phyloP scores from a whole-genome alignment of 805 yeast genomes.

The Starmerella vaccinii region DNA sequence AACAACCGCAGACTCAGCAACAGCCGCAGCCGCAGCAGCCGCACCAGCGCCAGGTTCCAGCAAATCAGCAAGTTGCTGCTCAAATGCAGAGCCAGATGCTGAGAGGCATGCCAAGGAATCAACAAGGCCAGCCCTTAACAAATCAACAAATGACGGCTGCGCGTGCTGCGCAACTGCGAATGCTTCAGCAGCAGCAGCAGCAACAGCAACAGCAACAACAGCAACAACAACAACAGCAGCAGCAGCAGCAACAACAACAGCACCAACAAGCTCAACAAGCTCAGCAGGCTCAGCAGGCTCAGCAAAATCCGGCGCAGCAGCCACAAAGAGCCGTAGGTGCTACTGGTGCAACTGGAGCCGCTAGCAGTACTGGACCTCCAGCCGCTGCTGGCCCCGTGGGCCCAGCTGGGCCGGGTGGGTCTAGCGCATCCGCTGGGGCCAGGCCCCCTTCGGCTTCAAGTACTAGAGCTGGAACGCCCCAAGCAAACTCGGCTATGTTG shows the following conservation, averaged over 20 bases:
- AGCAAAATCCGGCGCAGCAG: not conserved
- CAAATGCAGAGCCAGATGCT: slow-evolving; percentile 18
- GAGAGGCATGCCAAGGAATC: slow-evolving; percentile 17
- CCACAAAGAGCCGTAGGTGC: not conserved
- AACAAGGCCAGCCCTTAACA: slow-evolving; percentile 19
- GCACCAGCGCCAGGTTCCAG: slow-evolving; percentile 17
- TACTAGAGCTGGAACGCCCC: slow-evolving; percentile 3
- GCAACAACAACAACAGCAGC: slow-evolving; percentile 3
- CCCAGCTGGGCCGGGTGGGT: not conserved
- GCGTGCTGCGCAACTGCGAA: slow-evolving; percentile 17
- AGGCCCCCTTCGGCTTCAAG: not conserved
- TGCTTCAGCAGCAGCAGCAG: slow-evolving; percentile 10
- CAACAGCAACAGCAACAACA: not conserved
- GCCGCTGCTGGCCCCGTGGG: not conserved
- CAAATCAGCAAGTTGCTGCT: slow-evolving; percentile 20
- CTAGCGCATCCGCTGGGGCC: not conserved
- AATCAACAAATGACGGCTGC: slow-evolving; percentile 14
- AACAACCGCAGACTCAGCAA: not conserved
- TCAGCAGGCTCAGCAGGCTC: not conserved
- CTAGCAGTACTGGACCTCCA: not conserved
- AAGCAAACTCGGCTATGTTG: not conserved
- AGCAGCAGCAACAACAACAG: slow-evolving; percentile 9
- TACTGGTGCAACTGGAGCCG: not conserved
- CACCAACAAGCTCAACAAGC: not conserved
- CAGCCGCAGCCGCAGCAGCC: slow-evolving; percentile 6